A percentile compares a stretch with the other conserved stretches of the same genome.
Conservation (phyloP, 495 filamentous ascomycete genomes). For the Neurospora terricola region DNA sequence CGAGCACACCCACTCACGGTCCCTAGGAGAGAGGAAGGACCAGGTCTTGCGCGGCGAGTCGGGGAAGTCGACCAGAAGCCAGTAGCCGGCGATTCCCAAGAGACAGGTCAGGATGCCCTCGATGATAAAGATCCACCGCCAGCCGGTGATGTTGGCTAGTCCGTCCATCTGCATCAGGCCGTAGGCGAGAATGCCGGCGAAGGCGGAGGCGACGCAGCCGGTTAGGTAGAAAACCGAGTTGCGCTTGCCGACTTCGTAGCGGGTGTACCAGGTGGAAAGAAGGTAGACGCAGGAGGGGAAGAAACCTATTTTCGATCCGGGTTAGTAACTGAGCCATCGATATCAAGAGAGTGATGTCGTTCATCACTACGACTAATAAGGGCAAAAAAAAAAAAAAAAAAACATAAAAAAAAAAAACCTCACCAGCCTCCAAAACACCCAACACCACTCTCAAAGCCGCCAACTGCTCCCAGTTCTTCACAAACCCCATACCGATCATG, state of each 20-base stretch:
- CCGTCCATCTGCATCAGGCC: conserved; percentile 50
- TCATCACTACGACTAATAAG: too few relatives aligned
- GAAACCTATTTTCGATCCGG: conserved; percentile 27
- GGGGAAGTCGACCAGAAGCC: conserved; percentile 52
- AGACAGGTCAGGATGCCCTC: conserved; percentile 43
- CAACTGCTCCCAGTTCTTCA: conserved; percentile 38
- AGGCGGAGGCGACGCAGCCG: conserved; percentile 50
- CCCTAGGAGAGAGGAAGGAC: conserved; percentile 38
- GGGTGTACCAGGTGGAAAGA: conserved; percentile 53
- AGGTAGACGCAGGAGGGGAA: conserved; percentile 55
- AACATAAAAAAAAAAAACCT: too few relatives aligned
- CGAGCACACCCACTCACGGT: conserved; percentile 46
- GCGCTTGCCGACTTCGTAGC: conserved; percentile 55
- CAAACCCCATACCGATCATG: conserved; percentile 58
- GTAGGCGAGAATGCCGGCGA: conserved; percentile 54
- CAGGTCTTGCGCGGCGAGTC: conserved; percentile 42
- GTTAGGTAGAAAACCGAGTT: conserved; percentile 57
- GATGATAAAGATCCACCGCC: conserved; percentile 58
- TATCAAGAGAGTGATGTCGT: background rate
- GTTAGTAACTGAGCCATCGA: background rate
- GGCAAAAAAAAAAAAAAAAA: too few relatives aligned
- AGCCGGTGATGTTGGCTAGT: conserved; percentile 39
- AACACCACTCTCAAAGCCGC: conserved; percentile 47
- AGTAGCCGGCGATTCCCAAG: conserved; percentile 38
- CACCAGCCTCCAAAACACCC: conserved; percentile 53